Evolutionary conservation across 2,329 filamentous ascomycete genomes (phyloP), one percentile per base, ranked within the genome.

Genomic region (Ophiosphaerella narmari): DNA sequence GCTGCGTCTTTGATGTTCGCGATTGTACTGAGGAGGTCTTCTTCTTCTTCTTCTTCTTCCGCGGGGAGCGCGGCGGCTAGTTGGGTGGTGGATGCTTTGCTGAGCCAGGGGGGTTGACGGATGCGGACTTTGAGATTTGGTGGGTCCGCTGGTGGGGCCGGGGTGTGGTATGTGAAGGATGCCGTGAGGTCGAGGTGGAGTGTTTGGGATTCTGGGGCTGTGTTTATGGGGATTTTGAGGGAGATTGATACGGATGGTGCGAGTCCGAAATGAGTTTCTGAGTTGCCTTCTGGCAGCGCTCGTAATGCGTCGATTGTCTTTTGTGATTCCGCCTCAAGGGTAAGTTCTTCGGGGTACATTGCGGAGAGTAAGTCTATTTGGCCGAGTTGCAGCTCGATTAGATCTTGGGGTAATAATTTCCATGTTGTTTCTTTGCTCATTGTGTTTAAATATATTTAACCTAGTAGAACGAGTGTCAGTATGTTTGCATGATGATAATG

Each of bases 351-450:
- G 4, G 60, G 64, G 34, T 67, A 68, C 65, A 68, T 68, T 2
- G 65, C 63, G 31, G 61, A 45, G 21, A 68, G 36, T 13, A 68
- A 57, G 42, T 68, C 65, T 34, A 68, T 55, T 39, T 66, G 64
- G 21, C 63, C 63, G 21, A 68, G 55, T 18, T 68, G 65, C 3
- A 66, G 55, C 50, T 68, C 65, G 11, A 68, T 35, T 6, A 66
- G 44, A 4, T 64, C 60, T 2, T 39, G 45, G 7, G 65, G 65
- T 9, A 68, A 49, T 2, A 63, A 29, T 5, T 58, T 49, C 55
- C 60, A 65, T 54, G 24, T 18, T 33, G n/a, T 6, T 4, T 8
- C 2, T 12, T 5, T 32, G 8, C 4, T n/a, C 42, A 38, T 39
- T n/a, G 14, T 39, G 12, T 46, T 12, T 2, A 13, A 12, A n/a